These are phyloP conservation scores for Leucocoprinus sp. DNA, from an alignment of 768 basidiomycete genomes.

Conservation along the genomic window DNA sequence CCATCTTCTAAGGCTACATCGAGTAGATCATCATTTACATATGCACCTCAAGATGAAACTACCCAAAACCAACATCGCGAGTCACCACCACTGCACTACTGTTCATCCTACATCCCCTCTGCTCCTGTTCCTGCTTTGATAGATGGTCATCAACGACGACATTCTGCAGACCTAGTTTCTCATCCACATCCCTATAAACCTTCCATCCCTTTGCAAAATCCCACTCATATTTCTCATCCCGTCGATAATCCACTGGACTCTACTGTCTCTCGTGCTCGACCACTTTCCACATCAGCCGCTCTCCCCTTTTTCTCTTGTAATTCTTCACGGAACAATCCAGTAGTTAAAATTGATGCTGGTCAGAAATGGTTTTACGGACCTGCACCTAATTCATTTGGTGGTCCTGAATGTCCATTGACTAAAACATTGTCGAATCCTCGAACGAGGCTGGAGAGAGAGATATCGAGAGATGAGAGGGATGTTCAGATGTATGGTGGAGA, in stretches of 20 bases:
- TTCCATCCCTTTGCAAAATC: not conserved
- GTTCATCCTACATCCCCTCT: not conserved
- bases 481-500: conserved; percentile 24
- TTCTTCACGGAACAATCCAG: not conserved
- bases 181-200: not conserved
- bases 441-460: conserved; percentile 2
- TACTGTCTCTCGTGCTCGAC: not conserved
- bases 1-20: too few relatives aligned
- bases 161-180: not conserved
- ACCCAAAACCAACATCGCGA: too few relatives aligned
- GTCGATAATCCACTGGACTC: not conserved
- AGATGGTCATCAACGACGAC: not conserved
- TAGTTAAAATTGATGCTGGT: too few relatives aligned
- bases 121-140: not conserved
- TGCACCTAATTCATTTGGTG: not conserved
- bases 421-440: not conserved
- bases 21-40: too few relatives aligned
- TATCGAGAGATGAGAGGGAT: conserved; percentile 12
- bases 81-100: too few relatives aligned
- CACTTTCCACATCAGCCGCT: not conserved
- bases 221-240: not conserved
- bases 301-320: not conserved
- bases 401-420: not conserved
- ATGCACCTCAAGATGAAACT: too few relatives aligned
- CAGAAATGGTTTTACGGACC: conserved; percentile 1